Percentiles rank a stretch among this genome's conserved stretches.
Conservation (phyloP, 176 grass and related monocot species). For the Phoenix dactylifera region DNA sequence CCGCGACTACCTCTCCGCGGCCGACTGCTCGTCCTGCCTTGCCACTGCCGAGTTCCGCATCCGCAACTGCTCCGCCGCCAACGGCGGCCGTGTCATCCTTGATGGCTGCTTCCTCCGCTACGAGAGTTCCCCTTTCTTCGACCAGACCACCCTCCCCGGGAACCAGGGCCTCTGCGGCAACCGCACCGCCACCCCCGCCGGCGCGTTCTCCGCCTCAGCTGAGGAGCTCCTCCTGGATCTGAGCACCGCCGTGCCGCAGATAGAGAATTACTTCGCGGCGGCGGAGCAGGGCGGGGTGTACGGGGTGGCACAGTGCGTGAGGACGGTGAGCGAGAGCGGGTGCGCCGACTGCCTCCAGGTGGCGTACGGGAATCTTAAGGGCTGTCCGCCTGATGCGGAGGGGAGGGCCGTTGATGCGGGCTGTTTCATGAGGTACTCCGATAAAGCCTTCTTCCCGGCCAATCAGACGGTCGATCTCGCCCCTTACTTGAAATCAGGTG, state of each 20-base stretch:
- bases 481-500: slow-evolving; percentile 53
- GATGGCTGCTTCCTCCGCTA: slow-evolving; percentile 77
- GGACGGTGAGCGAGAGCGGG: slow-evolving; percentile 36
- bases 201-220: slow-evolving; percentile 24
- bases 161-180: slow-evolving; percentile 44
- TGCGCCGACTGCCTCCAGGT: slow-evolving; percentile 46
- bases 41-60: slow-evolving; percentile 33
- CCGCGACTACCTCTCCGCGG: slow-evolving; percentile 42
- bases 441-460: slow-evolving; percentile 43
- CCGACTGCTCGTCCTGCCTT: slow-evolving; percentile 53
- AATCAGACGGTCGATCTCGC: slow-evolving; percentile 61
- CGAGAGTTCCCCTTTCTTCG: slow-evolving; percentile 57
- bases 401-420: slow-evolving; percentile 58
- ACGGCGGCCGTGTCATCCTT: slow-evolving; percentile 58
- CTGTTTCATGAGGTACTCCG: slow-evolving; percentile 86
- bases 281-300: slow-evolving; percentile 38
- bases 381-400: slow-evolving; percentile 47
- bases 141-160: slow-evolving; percentile 40
- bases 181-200: background rate
- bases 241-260: slow-evolving; percentile 31
- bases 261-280: slow-evolving; percentile 30
- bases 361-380: slow-evolving; percentile 42
- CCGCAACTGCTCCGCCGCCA: slow-evolving; percentile 31
- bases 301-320: slow-evolving; percentile 59
- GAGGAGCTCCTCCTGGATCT: slow-evolving; percentile 37